Evolutionary conservation across 495 filamentous ascomycete genomes (phyloP).

Genomic region (Aspergillus indologenus): DNA sequence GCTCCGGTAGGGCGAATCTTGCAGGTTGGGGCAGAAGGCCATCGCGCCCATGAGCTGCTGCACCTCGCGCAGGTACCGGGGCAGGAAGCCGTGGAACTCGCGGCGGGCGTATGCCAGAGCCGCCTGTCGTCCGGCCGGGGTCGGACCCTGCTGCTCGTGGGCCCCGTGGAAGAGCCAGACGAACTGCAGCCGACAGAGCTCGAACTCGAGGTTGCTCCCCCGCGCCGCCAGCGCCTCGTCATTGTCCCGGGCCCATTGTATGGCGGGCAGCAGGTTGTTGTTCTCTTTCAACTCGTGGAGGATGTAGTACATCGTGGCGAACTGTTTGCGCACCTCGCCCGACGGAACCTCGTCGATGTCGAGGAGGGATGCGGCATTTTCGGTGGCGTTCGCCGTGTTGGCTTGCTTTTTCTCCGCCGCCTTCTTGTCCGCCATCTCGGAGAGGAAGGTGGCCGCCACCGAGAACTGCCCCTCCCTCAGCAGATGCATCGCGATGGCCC

Average conservation of each 20-base stretch:
- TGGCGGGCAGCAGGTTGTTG: conserved; percentile 75
- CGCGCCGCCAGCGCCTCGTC: conserved; percentile 67
- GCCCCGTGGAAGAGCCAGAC: conserved; percentile 71
- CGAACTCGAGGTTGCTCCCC: conserved; percentile 92
- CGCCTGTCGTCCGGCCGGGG: conserved; percentile 40
- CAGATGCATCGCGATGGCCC: conserved; percentile 94
- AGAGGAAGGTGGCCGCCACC: conserved; percentile 78
- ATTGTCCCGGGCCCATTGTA: conserved; percentile 77
- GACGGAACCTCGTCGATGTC: conserved; percentile 60
- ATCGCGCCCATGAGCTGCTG: conserved; percentile 74
- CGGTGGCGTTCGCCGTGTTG: conserved; percentile 11
- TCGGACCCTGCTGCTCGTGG: conserved; percentile 22
- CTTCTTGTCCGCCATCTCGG: conserved; percentile 51
- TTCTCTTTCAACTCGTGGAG: conserved; percentile 67
- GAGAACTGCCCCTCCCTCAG: conserved; percentile 90
- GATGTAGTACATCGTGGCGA: conserved; percentile 86
- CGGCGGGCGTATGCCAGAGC: conserved; percentile 72
- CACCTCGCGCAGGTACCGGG: conserved; percentile 69
- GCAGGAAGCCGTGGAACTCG: conserved; percentile 64
- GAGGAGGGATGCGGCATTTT: conserved; percentile 25
- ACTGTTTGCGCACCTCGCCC: conserved; percentile 68
- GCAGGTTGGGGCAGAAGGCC: conserved; percentile 67
- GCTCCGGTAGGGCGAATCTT: conserved; percentile 66
- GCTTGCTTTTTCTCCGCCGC: conserved; percentile 13
- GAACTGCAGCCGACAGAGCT: conserved; percentile 82